Evolutionary conservation across 805 yeast genomes (phyloP), one percentile per base, ranked within the genome.

Genomic region (Barnettozyma siamensis): DNA sequence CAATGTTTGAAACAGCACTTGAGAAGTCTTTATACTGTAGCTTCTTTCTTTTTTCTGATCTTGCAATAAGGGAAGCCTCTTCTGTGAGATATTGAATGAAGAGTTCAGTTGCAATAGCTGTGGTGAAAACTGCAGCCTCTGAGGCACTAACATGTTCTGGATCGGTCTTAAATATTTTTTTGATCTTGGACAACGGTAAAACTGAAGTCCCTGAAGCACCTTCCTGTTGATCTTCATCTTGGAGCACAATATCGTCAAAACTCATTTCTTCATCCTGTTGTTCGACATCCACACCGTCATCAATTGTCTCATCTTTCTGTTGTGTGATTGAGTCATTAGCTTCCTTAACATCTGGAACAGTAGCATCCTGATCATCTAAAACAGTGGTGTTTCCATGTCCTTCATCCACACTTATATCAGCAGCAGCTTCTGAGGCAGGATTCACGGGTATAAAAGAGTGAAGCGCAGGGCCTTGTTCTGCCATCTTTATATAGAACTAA

Each of bases 61-160:
- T 75, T 26, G 94, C 84, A 18, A 70, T 66, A 42, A 80, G 60
- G 6, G 78, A 66, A 0, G 93, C 88, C 55, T 82, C 86, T 55
- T 80, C 87, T 2, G 85, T 72, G 45, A 84, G 69, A 53, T 78
- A 75, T 59, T 79, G 80, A 18, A 84, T 70, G 55, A 85, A 85
- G 18, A 83, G 62, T 53, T 85, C 93, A 0, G 91, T 78, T 8
- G 93, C 88, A n/a, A 82, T 70, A 3, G 86, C 87, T 7, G 85
- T 68, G 13, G 87, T 73, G 56, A 76, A 80, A n/a, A 81, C 85
- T 0, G 91, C 87, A 23, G 79, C 67, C 42, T 76, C 81, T 3
- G 88, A 76, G 2, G 86, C 78, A 2, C 80, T 74, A 7, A 70
- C 62, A 49, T 81, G 82, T 30, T 80, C 88, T 13, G 88, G 86